A percentile compares a stretch with the other conserved stretches of the same genome.
Conservation (phyloP, 1,284 basidiomycete species). For the Veloporphyrellus conicus region DNA sequence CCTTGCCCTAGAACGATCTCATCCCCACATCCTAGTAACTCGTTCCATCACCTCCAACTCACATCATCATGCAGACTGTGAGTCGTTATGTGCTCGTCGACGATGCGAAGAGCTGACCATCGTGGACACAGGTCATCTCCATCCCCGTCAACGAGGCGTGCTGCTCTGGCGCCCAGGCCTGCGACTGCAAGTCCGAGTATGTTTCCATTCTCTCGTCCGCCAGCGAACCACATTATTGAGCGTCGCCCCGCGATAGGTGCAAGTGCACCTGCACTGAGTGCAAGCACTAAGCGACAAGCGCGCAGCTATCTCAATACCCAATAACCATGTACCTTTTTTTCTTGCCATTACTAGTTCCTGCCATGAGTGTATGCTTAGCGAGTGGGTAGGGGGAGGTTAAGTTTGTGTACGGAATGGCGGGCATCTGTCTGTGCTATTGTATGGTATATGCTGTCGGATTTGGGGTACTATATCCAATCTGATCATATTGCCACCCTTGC, state of each 20-base stretch:
- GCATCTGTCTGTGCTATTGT: too few species aligned
- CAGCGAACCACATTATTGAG: background rate
- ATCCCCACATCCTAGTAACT: constrained; percentile 5
- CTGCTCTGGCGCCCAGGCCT: constrained; percentile 13
- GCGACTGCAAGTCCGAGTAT: constrained; percentile 16
- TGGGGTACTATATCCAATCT: too few species aligned
- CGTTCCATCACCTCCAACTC: background rate
- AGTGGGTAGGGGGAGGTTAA: too few species aligned
- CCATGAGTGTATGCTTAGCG: too few species aligned
- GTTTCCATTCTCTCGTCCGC: background rate
- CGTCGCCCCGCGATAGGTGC: constrained; percentile 8
- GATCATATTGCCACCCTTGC: too few species aligned
- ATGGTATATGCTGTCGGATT: too few species aligned
- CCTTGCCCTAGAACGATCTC: background rate
- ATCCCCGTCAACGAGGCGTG: constrained; percentile 26
- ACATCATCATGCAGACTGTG: constrained; percentile 22
- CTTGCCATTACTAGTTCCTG: too few species aligned
- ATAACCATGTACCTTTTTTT: too few species aligned
- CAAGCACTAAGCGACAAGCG: constrained; percentile 17
- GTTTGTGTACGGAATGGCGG: too few species aligned
- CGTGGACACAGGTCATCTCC: constrained; percentile 11
- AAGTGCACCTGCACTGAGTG: constrained; percentile 19
- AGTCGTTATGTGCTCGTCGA: background rate
- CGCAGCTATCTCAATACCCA: too few species aligned
- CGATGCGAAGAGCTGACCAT: background rate